These are phyloP conservation scores for Aspergillus floridensis DNA, from an alignment of 2,329 filamentous ascomycete species.

Conservation along the genomic window DNA sequence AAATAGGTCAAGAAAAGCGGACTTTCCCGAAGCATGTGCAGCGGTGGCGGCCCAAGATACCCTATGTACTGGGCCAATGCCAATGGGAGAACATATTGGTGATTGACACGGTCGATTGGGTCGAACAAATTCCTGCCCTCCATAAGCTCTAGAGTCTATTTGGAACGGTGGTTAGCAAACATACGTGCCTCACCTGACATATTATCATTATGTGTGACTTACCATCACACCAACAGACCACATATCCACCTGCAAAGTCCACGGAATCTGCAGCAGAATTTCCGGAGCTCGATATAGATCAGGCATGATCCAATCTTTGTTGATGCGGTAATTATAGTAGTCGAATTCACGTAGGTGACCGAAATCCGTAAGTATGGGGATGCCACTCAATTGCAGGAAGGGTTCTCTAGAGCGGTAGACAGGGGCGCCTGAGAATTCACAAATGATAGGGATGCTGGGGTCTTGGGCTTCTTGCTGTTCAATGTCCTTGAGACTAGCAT, in stretches of 20 bases:
- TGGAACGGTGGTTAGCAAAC: too few species aligned
- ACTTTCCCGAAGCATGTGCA: conserved; percentile 22
- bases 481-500: not conserved
- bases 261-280: conserved; percentile 3
- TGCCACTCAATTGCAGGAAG: not conserved
- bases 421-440: too few species aligned
- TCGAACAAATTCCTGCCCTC: conserved; percentile 29
- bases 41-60: conserved; percentile 22
- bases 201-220: not conserved
- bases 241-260: conserved; percentile 6
- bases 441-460: conserved; percentile 3
- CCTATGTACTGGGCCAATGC: too few species aligned
- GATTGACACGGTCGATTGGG: conserved; percentile 23
- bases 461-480: conserved; percentile 1
- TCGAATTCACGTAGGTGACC: not conserved
- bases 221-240: conserved; percentile 9
- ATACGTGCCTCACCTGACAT: too few species aligned
- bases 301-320: conserved; percentile 5
- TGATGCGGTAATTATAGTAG: too few species aligned
- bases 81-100: conserved; percentile 20
- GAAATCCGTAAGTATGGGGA: conserved; percentile 5
- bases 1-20: conserved; percentile 21
- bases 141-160: conserved; percentile 27
- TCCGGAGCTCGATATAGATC: conserved; percentile 8
- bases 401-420: not conserved